Conservation (phyloP, 2,329 filamentous ascomycete genomes). For the Mariannaea sp. region DNA sequence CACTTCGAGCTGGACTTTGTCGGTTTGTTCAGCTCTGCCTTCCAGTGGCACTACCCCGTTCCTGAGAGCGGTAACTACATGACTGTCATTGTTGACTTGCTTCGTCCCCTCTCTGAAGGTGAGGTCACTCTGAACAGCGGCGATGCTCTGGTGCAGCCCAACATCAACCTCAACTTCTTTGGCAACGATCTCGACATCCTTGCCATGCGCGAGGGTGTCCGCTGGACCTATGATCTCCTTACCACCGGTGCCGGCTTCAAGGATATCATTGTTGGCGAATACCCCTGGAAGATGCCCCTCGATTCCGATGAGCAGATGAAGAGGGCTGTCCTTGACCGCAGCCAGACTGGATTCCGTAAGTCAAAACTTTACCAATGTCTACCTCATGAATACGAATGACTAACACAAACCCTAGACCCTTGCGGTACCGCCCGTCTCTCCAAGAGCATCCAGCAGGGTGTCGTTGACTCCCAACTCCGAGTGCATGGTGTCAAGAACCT, state of each 20-base stretch:
- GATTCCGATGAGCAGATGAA: slow-evolving; percentile 61
- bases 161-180: slow-evolving; percentile 66
- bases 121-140: slow-evolving; percentile 60
- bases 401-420: slow-evolving; percentile 43
- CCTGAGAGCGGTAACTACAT: slow-evolving; percentile 54
- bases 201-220: slow-evolving; percentile 61
- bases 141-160: slow-evolving; percentile 61
- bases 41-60: slow-evolving; percentile 53
- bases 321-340: slow-evolving; percentile 59
- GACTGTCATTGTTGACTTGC: slow-evolving; percentile 58
- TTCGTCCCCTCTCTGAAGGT: slow-evolving; percentile 46
- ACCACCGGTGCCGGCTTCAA: slow-evolving; percentile 61
- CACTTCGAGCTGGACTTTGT: slow-evolving; percentile 69
- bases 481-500: slow-evolving; percentile 26
- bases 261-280: slow-evolving; percentile 57
- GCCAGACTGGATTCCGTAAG: slow-evolving; percentile 58
- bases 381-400: no score
- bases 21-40: slow-evolving; percentile 56
- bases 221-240: slow-evolving; percentile 61
- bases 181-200: slow-evolving; percentile 60
- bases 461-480: slow-evolving; percentile 25
- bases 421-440: slow-evolving; percentile 60
- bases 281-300: slow-evolving; percentile 65
- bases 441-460: slow-evolving; percentile 47
- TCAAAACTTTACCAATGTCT: no score